These are phyloP conservation scores for Gaeumannomyces sp. DNA, from an alignment of 2,329 filamentous ascomycete species.

Conservation along the genomic window DNA sequence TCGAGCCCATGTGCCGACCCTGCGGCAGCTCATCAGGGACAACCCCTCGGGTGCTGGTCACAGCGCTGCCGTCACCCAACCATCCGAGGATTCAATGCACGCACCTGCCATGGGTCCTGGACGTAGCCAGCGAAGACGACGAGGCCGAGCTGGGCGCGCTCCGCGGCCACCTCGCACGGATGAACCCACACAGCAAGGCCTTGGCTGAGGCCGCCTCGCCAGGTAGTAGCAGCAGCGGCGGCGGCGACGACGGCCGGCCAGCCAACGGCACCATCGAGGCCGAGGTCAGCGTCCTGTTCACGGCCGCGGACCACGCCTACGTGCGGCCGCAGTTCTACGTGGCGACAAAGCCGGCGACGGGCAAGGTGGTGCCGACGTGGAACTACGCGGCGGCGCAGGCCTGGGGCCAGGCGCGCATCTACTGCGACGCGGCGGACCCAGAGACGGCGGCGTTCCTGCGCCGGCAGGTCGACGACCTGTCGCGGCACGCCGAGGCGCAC, in stretches of 20 bases:
- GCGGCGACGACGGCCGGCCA: neutral
- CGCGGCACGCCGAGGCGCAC: slow-evolving; percentile 38
- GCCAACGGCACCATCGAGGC: slow-evolving; percentile 29
- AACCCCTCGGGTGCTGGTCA: slow-evolving; percentile 59
- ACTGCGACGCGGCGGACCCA: slow-evolving; percentile 38
- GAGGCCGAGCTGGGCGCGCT: slow-evolving; percentile 39
- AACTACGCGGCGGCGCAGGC: slow-evolving; percentile 61
- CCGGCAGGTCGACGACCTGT: slow-evolving; percentile 46
- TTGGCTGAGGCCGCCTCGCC: slow-evolving; percentile 42
- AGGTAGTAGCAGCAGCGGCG: neutral
- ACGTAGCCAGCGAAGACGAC: slow-evolving; percentile 35
- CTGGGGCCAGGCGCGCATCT: slow-evolving; percentile 52
- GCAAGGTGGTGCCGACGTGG: slow-evolving; percentile 66
- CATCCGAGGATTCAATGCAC: slow-evolving; percentile 49
- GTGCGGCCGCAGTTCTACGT: slow-evolving; percentile 64
- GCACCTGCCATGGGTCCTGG: slow-evolving; percentile 56
- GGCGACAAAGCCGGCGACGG: slow-evolving; percentile 56
- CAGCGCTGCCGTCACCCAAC: slow-evolving; percentile 45
- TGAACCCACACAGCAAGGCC: slow-evolving; percentile 58
- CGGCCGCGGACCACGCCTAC: slow-evolving; percentile 51
- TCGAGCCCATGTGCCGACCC: slow-evolving; percentile 40
- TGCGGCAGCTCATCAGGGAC: slow-evolving; percentile 50
- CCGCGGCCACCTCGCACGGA: slow-evolving; percentile 55
- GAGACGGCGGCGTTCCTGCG: slow-evolving; percentile 42
- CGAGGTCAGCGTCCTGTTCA: slow-evolving; percentile 61